Evolutionary conservation across 495 filamentous ascomycete genomes (phyloP).

Genomic region (Hypoxylon lenormandii): DNA sequence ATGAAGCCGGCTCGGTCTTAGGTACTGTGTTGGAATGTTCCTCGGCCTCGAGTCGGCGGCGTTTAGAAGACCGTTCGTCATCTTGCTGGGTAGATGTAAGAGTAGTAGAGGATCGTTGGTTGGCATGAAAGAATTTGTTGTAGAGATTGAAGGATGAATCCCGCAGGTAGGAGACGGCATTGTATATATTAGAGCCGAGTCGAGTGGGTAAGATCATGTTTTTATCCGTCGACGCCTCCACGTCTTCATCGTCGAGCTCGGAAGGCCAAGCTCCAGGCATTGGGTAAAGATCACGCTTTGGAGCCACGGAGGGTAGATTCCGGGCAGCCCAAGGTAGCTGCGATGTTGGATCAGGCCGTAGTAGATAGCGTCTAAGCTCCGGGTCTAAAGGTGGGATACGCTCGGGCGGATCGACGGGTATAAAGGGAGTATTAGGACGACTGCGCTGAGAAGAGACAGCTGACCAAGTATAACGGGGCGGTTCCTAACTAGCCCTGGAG

Average conservation of each 20-base stretch:
- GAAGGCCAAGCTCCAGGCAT: slow-evolving; percentile 43
- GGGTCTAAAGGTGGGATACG: slow-evolving; percentile 5
- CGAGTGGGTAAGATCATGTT: slow-evolving; percentile 12
- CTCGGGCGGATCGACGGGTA: not conserved
- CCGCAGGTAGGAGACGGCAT: slow-evolving; percentile 28
- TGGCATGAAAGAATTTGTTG: slow-evolving; percentile 22
- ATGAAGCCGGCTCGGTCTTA: not conserved
- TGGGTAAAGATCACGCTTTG: not conserved
- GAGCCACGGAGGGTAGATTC: not conserved
- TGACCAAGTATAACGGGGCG: slow-evolving; percentile 6
- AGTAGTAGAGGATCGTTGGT: not conserved
- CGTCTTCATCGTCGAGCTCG: slow-evolving; percentile 15
- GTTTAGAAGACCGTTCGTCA: slow-evolving; percentile 28
- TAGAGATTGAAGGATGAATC: slow-evolving; percentile 32
- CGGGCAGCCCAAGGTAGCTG: slow-evolving; percentile 6
- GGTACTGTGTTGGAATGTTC: not conserved
- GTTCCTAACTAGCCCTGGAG: slow-evolving; percentile 32
- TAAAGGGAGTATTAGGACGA: not conserved
- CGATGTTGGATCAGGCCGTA: not conserved
- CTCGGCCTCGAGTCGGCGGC: slow-evolving; percentile 25
- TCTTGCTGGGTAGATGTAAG: slow-evolving; percentile 13
- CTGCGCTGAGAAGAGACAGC: not conserved
- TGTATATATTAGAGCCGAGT: slow-evolving; percentile 20
- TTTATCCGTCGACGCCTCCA: slow-evolving; percentile 1
- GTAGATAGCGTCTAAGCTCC: slow-evolving; percentile 5